phyloP scores from a whole-genome alignment of 108 stramenopile species.

The Skeletonema tropicum region DNA sequence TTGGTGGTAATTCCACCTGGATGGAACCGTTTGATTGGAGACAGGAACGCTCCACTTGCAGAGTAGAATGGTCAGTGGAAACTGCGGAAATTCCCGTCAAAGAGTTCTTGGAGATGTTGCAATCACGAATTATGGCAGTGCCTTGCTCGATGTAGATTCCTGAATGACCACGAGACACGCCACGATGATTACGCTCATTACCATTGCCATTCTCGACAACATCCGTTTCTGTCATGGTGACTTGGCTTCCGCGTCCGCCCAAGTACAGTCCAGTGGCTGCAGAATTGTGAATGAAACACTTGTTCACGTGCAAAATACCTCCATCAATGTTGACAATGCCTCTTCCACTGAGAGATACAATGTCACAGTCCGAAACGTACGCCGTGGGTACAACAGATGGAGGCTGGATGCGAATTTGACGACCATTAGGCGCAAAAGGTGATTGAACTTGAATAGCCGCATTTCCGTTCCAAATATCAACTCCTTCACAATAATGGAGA shows the following conservation, averaged over 20 bases:
- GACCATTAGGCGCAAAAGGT: conserved; percentile 44
- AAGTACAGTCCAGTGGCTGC: conserved; percentile 87
- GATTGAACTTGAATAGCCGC: conserved; percentile 82
- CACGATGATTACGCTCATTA: conserved; percentile 54
- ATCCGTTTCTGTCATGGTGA: conserved; percentile 59
- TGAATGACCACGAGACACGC: conserved; percentile 78
- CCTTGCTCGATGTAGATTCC: conserved; percentile 87
- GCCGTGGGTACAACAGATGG: conserved; percentile 49
- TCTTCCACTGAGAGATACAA: conserved; percentile 67
- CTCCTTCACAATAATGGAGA: conserved; percentile 58
- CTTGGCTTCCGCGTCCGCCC: conserved; percentile 66
- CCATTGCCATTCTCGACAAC: conserved; percentile 78
- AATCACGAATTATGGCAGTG: conserved; percentile 61
- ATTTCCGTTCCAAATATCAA: conserved; percentile 89
- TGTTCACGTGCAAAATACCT: conserved; percentile 47
- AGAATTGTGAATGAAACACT: conserved; percentile 73
- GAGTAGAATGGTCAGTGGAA: conserved; percentile 69
- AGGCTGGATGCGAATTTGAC: conserved; percentile 31
- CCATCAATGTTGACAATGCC: conserved; percentile 85
- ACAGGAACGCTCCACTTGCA: conserved; percentile 61
- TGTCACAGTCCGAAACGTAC: conserved; percentile 55
- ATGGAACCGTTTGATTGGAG: conserved; percentile 69
- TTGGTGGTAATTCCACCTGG: conserved; percentile 76
- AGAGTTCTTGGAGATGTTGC: conserved; percentile 75
- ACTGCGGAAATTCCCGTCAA: conserved; percentile 81